Evolutionary conservation across 257 asterid genomes (phyloP), one percentile per base, ranked within the genome.

Genomic region (Craterostigma plantagineum): DNA sequence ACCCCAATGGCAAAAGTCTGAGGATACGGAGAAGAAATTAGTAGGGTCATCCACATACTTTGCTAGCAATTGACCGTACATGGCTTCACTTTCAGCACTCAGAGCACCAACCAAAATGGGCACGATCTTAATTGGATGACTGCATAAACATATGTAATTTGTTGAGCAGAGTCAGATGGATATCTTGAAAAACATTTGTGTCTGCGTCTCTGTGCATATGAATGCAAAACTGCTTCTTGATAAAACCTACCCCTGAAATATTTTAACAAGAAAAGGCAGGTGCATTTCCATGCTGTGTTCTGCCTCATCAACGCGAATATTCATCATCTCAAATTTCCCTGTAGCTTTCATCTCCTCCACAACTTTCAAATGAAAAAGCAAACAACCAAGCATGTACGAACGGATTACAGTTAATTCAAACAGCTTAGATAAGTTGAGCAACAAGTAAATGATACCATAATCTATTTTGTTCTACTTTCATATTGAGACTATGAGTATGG

Each of bases 201-300:
- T n/a, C n/a, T n/a, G n/a, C n/a, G n/a, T n/a, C n/a, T n/a, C n/a
- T n/a, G n/a, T n/a, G n/a, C n/a, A n/a, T n/a, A 47, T 9, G 7
- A 18, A 18, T n/a, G 42, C 35, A 23, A 36, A 11, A 14, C 15
- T n/a, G n/a, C n/a, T n/a, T n/a, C n/a, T n/a, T n/a, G n/a, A 34
- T 16, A 54, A 62, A 49, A 51, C 27, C 58, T 73, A 87, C 98
- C 98, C 95, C 56, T 72, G 72, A 63, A 87, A 82, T 38, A 87
- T 75, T 75, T 82, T 76, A 56, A 79, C 95, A 44, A 87, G 75
- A 70, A 79, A 87, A 0, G 98, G 98, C 41, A 87, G 63, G 80
- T 87, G 98, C 98, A 87, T 82, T 59, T 87, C 98, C 98, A 87
- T 87, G 79, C 95, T 87, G 59, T 87, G 98, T 59, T 87, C 98